phyloP scores from a whole-genome alignment of 139 green algal species.

The Chlorella sp. region DNA sequence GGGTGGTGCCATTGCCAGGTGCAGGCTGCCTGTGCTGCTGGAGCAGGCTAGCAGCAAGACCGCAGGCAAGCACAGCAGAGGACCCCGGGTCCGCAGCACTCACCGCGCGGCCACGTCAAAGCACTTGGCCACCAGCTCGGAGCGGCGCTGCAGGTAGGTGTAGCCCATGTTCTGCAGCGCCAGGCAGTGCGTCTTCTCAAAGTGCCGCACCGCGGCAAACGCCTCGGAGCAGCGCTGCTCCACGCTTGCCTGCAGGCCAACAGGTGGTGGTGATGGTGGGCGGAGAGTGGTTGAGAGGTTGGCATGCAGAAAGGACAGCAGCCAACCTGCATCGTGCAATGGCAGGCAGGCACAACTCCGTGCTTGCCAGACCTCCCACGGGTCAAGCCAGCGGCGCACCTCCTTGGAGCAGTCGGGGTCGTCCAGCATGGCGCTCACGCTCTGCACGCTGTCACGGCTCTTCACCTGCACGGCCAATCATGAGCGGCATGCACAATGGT shows the following conservation, averaged over 20 bases:
- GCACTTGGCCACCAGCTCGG: constrained; percentile 60
- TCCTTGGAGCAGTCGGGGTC: constrained; percentile 26
- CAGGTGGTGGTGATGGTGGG: no score
- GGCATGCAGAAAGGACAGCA: no score
- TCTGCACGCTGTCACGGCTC: constrained; percentile 28
- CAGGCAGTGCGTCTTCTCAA: constrained; percentile 61
- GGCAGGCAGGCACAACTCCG: no score
- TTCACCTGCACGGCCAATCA: neutral
- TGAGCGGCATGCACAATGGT: no score
- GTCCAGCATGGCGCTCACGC: constrained; percentile 22
- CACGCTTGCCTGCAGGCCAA: constrained; percentile 52
- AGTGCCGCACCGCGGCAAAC: constrained; percentile 77
- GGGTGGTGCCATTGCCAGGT: no score
- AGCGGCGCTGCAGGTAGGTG: constrained; percentile 69
- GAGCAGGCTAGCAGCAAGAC: no score
- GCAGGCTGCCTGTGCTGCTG: no score
- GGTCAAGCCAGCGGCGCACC: neutral
- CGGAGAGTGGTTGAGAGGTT: no score
- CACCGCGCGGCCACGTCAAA: constrained; percentile 50
- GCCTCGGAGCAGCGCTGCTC: constrained; percentile 77
- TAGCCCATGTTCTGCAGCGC: constrained; percentile 77
- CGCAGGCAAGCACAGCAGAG: no score
- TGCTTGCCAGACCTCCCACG: constrained; percentile 50
- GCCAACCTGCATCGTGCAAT: neutral
- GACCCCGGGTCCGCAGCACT: neutral